A percentile compares a stretch with the other conserved stretches of the same genome.
phyloP scores from a whole-genome alignment of 805 yeast genomes.

The Candida oleophila region DNA sequence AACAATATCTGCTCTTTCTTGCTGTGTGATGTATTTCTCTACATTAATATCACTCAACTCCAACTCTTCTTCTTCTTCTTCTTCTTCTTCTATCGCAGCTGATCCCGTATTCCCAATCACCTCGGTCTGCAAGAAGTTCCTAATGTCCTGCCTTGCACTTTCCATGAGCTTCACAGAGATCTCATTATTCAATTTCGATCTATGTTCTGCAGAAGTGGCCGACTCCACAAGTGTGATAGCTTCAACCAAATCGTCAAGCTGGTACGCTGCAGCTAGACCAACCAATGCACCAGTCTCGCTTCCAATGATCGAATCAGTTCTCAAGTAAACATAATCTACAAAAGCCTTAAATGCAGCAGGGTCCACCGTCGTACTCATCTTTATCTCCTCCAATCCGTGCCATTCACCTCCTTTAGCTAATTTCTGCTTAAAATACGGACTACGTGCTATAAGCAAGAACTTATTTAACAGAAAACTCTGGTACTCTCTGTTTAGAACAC shows the following conservation, averaged over 20 bases:
- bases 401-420: conserved; percentile 18
- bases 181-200: conserved; percentile 30
- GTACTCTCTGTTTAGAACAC: conserved; percentile 10
- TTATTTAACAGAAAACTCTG: conserved; percentile 22
- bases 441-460: conserved; percentile 36
- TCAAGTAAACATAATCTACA: conserved; percentile 30
- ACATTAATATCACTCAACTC: conserved; percentile 32
- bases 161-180: conserved; percentile 32
- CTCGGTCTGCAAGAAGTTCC: conserved; percentile 20
- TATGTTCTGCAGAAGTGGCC: conserved; percentile 18
- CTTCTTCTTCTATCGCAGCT: conserved; percentile 7
- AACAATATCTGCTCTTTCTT: conserved; percentile 23
- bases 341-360: conserved; percentile 21
- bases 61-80: conserved; percentile 18
- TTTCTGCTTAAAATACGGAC: conserved; percentile 21
- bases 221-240: conserved; percentile 28
- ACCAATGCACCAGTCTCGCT: conserved; percentile 30
- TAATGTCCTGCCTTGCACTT: conserved; percentile 33
- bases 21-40: conserved; percentile 12
- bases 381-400: conserved; percentile 15
- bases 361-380: conserved; percentile 13
- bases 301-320: conserved; percentile 33
- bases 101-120: conserved; percentile 20
- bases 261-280: conserved; percentile 16
- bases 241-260: conserved; percentile 35